Evolutionary conservation across 257 asterid genomes (phyloP), one percentile per base, ranked within the genome.

Genomic region (Salvia rosmarinus): DNA sequence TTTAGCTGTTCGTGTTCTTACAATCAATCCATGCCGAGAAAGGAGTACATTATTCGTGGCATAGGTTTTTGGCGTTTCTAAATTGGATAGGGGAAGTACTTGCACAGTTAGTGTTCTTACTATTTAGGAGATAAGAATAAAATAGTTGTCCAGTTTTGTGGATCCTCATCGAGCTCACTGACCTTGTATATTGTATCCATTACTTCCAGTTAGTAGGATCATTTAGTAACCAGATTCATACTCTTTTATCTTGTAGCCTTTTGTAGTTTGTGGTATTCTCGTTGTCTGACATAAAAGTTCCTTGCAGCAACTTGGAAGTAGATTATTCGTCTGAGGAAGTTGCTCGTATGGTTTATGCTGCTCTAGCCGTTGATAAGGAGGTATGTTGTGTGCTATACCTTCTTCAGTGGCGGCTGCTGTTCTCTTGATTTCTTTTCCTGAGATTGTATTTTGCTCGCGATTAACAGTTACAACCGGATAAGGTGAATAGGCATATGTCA

Each of bases 381-480:
- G 98, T 92, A 75, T 3, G 4, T 32, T 34, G 63, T 34, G 7
- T 42, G 54, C 63, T 72, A 44, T 20, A 25, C 54, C 66, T 55
- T 12, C 58, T 51, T 71, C 50, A 17, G 32, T 40, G 9, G 42
- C 37, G 9, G 42, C 12, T 64, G 67, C 4, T 43, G 9, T 54
- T 70, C 69, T 76, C 16, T 67, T 59, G 6, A 19, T 21, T 9
- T 47, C 54, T 47, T 16, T 76, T 37, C 6, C 52, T 66, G 67
- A 60, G 12, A 17, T 67, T 19, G 11, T 32, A 12, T 28, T 62
- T 62, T 75, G 28, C 14, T 74, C 71, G 64, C 11, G 19, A 79
- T 67, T 39, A 81, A 88, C 96, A 92, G 98, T 82, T 92, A 77
- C 96, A 92, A 46, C 98, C 98, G 0, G 96, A 90, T 70, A 92